Base-by-base conservation (phyloP, 768 basidiomycete genomes). In the Stropharia rugosoannulata region DNA sequence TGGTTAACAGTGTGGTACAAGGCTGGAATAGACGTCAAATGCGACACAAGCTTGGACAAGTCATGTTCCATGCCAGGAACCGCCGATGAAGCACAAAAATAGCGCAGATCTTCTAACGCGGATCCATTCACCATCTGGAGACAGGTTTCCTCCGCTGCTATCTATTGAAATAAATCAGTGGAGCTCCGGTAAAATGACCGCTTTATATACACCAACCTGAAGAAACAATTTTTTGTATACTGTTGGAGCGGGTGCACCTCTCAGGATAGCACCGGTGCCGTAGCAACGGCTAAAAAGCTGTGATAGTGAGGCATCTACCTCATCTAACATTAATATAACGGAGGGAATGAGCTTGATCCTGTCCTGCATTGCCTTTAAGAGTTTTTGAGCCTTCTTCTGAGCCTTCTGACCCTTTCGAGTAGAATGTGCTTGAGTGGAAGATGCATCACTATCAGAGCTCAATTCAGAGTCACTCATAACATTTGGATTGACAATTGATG, bases 141-240 rank as follows among this genome's bases (percentile, higher is more conserved):
- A n/a, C n/a, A n/a, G 37, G 37, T 38, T 38, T 38, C 37, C 37
- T 38, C 37, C 8, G 37, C 37, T 38, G 37, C 8, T 38, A 38
- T 38, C 37, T 38, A 38, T 38, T 38, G 15, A 15, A 38, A 15
- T 9, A 38, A 38, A 15, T 38, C 9, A 38, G 37, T 15, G 37
- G 9, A 38, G 8, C 9, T 9, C 8, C 15, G 37, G 15, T 38
- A 15, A 15, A 38, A 38, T 38, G 15, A 38, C 8, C 15, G 22
- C 8, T n/a, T 15, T 12, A 5, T 42, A 48, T 45, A 37, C 15
- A 53, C 57, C 38, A 54, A 46, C 9, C 49, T 41, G 36, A 54
- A 58, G n/a, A 58, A 25, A 8, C 36, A 37, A n/a, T n/a, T n/a
- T n/a, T 3, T 18, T 29, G 36, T 58, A 53, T 2, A 49, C 48